Evolutionary conservation across 345 rosid species (phyloP), one percentile per base, ranked within the genome.

Genomic region (Hypericum perforatum): DNA sequence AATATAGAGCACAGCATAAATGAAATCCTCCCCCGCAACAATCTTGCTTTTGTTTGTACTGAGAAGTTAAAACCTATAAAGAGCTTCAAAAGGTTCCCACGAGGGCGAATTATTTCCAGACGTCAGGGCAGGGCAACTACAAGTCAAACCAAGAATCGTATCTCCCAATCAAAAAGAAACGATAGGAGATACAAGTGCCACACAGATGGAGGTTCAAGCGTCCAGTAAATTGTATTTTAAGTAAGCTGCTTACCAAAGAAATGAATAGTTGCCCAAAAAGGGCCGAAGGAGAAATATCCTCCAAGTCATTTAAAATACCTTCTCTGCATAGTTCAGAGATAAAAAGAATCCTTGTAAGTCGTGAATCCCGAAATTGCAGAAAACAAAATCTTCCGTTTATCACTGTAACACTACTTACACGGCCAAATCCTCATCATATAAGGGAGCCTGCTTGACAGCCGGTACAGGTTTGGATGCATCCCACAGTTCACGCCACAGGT

Each of bases 401-500:
- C 5, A 53, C 40, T 38, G 13, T 55, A 10, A 14, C 5, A 49
- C 44, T 54, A 78, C 95, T 81, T 84, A 92, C 98, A 85, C 94
- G 47, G 85, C 90, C 67, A 92, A 77, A 59, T 92, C 98, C 82
- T 83, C 95, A 57, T 92, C 98, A 49, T 74, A 88, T 9, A 92
- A 77, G 40, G 98, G 98, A 43, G 92, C 64, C 66, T 92, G 98
- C 68, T 77, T 85, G 62, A 83, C 81, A 22, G 96, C 95, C 38
- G 98, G 98, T 44, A 88, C 54, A 37, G 94, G 90, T 64, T 77
- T 92, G 57, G 98, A 65, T 45, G 98, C 76, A 66, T 76, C 90
- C 98, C 98, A 92, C 41, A 92, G 82, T 76, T 88, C 95, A 5
- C 67, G 86, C 98, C 98, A 92, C 63, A 92, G 70, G 77, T 92